These are phyloP conservation scores for Effrenium voratum DNA, from an alignment of 73 alveolate species.

Conservation along the genomic window DNA sequence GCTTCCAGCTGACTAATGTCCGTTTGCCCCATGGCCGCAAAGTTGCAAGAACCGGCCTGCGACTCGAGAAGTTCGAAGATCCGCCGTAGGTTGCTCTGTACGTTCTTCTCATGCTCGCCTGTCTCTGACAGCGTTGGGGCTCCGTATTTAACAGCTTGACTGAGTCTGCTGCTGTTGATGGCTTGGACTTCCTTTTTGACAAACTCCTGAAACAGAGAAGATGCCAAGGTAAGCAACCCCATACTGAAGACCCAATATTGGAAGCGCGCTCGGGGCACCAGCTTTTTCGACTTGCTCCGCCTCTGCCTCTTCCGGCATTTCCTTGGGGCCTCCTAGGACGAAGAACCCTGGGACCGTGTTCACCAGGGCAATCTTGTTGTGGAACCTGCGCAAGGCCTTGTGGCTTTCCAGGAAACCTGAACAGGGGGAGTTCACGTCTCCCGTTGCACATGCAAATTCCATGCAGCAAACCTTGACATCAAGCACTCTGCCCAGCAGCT, in stretches of 20 bases:
- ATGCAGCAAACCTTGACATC: too few species aligned
- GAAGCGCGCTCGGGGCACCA: neutral
- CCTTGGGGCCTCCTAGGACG: slow-evolving; percentile 38
- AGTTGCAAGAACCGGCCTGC: too few species aligned
- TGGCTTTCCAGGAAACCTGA: slow-evolving; percentile 60
- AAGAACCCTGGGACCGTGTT: slow-evolving; percentile 61
- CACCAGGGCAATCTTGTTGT: slow-evolving; percentile 76
- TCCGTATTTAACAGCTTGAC: neutral
- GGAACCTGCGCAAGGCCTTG: slow-evolving; percentile 72
- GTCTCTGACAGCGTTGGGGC: neutral
- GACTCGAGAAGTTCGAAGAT: slow-evolving; percentile 54
- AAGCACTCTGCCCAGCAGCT: neutral
- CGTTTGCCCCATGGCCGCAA: too few species aligned
- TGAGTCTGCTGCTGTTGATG: slow-evolving; percentile 44
- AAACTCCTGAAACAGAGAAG: slow-evolving; percentile 10
- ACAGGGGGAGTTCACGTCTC: neutral
- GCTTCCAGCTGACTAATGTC: too few species aligned
- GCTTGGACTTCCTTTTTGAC: slow-evolving; percentile 91
- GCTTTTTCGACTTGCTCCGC: neutral
- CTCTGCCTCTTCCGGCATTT: slow-evolving; percentile 26
- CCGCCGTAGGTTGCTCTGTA: slow-evolving; percentile 72
- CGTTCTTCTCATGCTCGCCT: slow-evolving; percentile 83
- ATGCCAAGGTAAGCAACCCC: too few species aligned
- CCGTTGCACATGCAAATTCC: too few species aligned
- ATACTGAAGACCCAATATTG: neutral